Conservation (phyloP, 2,329 filamentous ascomycete species). For the Ophiostoma ips region DNA sequence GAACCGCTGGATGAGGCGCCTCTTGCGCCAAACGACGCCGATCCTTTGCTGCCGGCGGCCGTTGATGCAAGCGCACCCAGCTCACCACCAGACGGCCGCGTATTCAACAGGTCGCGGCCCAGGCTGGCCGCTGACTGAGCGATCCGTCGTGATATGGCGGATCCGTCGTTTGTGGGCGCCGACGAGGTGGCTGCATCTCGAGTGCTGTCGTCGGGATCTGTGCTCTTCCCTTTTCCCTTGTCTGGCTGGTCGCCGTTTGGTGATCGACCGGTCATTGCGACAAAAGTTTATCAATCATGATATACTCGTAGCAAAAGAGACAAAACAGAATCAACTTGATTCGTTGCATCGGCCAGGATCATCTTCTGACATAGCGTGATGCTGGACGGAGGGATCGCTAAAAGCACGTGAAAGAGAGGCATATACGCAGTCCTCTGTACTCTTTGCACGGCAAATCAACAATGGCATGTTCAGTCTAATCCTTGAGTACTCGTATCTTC, state of each 20-base stretch:
- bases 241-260: background rate
- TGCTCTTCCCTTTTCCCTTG: conserved; percentile 7
- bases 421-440: too few relatives aligned
- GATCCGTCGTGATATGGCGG: conserved; percentile 16
- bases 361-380: too few relatives aligned
- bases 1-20: background rate
- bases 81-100: conserved; percentile 12
- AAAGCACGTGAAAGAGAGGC: too few relatives aligned
- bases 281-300: too few relatives aligned
- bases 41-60: background rate
- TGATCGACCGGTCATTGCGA: background rate
- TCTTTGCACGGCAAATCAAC: too few relatives aligned
- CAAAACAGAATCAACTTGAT: too few relatives aligned
- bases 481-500: too few relatives aligned
- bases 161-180: background rate
- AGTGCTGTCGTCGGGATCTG: background rate
- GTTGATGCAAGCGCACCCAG: conserved; percentile 9
- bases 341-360: too few relatives aligned
- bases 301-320: too few relatives aligned
- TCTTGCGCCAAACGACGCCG: background rate
- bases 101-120: conserved; percentile 14
- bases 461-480: too few relatives aligned
- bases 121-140: conserved; percentile 18
- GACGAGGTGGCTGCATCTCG: background rate
- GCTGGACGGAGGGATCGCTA: too few relatives aligned